Conservation (phyloP, 2,329 filamentous ascomycete genomes). For the Daldinia sp. region DNA sequence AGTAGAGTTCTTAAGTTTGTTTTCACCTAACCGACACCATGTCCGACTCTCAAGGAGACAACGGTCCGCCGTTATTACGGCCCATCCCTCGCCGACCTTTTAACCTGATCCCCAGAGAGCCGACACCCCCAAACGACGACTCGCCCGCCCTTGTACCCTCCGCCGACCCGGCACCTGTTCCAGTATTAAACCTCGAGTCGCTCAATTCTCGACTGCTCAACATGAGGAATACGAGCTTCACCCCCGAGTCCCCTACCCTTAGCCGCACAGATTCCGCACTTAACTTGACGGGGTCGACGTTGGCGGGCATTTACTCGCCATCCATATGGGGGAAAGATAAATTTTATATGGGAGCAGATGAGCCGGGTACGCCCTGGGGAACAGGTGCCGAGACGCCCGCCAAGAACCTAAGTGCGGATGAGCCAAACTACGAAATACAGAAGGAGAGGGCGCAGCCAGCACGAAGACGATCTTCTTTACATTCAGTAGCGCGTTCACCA, state of each 20-base stretch:
- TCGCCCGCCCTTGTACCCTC: conserved; percentile 40
- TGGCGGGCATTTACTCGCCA: conserved; percentile 89
- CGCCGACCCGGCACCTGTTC: conserved; percentile 57
- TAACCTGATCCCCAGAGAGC: conserved; percentile 61
- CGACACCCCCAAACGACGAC: conserved; percentile 55
- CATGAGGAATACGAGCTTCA: conserved; percentile 30
- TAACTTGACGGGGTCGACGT: conserved; percentile 87
- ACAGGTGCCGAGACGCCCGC: conserved; percentile 77
- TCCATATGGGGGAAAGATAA: conserved; percentile 63
- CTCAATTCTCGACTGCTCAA: conserved; percentile 47
- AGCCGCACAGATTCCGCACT: conserved; percentile 79
- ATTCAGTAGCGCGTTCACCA: conserved; percentile 41
- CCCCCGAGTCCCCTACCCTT: conserved; percentile 52
- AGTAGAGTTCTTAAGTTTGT: neutral
- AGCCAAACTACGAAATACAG: conserved; percentile 40
- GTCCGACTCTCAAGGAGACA: conserved; percentile 48
- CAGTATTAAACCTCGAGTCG: conserved; percentile 49
- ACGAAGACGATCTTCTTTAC: conserved; percentile 50
- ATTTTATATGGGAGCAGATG: conserved; percentile 48
- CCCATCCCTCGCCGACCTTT: conserved; percentile 79
- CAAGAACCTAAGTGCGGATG: conserved; percentile 51
- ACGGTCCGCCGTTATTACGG: conserved; percentile 65
- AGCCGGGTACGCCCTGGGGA: conserved; percentile 77
- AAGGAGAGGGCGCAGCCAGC: conserved; percentile 45
- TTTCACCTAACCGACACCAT: conserved; percentile 24